These are phyloP conservation scores for Colletotrichum theobromicola DNA, from an alignment of 2,329 filamentous ascomycete genomes.

Conservation along the genomic window DNA sequence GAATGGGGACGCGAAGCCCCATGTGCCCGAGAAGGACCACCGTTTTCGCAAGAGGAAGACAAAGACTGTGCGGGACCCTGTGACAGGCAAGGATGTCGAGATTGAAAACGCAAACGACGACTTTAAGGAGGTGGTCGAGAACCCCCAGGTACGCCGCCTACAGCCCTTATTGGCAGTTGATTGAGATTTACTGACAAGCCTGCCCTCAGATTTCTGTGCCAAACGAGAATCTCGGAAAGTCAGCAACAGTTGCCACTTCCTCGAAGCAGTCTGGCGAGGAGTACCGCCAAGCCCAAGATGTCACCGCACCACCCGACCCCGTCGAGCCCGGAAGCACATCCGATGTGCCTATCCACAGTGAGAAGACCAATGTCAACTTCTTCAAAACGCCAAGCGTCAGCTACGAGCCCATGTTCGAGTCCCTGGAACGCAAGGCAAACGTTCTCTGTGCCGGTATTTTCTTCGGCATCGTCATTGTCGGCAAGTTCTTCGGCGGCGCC, in stretches of 20 bases:
- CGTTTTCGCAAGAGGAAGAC: conserved; percentile 52
- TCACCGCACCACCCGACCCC: conserved; percentile 90
- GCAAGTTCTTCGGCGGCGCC: conserved; percentile 79
- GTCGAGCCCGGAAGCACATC: conserved; percentile 82
- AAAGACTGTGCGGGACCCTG: conserved; percentile 83
- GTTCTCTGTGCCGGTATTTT: conserved; percentile 74
- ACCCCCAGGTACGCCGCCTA: conserved; percentile 64
- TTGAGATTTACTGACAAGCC: neutral
- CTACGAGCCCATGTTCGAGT: conserved; percentile 85
- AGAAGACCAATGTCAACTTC: conserved; percentile 96
- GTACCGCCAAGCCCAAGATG: conserved; percentile 85
- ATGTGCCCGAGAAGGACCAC: conserved; percentile 39
- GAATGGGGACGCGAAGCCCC: conserved; percentile 41
- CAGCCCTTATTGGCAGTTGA: neutral
- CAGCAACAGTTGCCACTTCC: conserved; percentile 75
- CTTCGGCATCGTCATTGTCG: conserved; percentile 75
- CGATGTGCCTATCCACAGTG: conserved; percentile 93
- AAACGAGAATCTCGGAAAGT: conserved; percentile 84
- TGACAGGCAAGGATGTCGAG: conserved; percentile 83
- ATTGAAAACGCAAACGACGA: conserved; percentile 82
- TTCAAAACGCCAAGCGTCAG: conserved; percentile 90
- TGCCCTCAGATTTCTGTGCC: conserved; percentile 74
- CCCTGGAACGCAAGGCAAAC: conserved; percentile 77
- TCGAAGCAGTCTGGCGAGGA: conserved; percentile 75
- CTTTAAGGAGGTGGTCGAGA: conserved; percentile 70